These are phyloP conservation scores for Ophiostoma sp. DNA, from an alignment of 2,329 filamentous ascomycete genomes.

Conservation along the genomic window DNA sequence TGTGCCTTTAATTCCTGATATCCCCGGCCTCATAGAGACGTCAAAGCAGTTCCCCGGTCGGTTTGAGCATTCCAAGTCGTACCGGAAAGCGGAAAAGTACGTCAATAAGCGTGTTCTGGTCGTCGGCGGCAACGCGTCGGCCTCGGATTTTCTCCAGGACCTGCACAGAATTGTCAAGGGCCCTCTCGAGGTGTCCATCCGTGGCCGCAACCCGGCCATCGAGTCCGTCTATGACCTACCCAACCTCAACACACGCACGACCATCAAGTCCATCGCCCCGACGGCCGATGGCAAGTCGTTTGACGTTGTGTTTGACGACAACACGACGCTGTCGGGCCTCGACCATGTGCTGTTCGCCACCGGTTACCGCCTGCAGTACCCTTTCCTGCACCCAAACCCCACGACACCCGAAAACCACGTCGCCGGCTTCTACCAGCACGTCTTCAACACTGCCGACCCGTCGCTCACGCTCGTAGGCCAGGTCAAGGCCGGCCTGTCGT, in stretches of 20 bases:
- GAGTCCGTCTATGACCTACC: constrained; percentile 51
- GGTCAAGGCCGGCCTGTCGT: constrained; percentile 37
- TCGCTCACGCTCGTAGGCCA: constrained; percentile 36
- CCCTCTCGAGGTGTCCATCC: constrained; percentile 42
- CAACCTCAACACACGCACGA: constrained; percentile 40
- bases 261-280: constrained; percentile 33
- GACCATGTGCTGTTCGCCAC: constrained; percentile 57
- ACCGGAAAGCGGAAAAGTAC: constrained; percentile 44
- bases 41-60: constrained; percentile 44
- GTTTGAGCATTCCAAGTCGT: constrained; percentile 53
- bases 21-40: constrained; percentile 45
- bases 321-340: constrained; percentile 43
- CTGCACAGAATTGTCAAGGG: constrained; percentile 24
- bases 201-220: constrained; percentile 47
- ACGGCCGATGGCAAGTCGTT: constrained; percentile 31
- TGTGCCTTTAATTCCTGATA: constrained; percentile 48
- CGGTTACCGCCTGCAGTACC: constrained; percentile 54
- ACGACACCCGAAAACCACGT: constrained; percentile 27
- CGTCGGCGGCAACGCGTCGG: constrained; percentile 61
- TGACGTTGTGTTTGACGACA: constrained; percentile 49
- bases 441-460: constrained; percentile 36
- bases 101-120: constrained; percentile 55
- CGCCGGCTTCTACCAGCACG: constrained; percentile 37
- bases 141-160: constrained; percentile 40
- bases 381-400: constrained; percentile 41